These are phyloP conservation scores for Hypoxylon subgilvum DNA, from an alignment of 495 filamentous ascomycete species.

Conservation along the genomic window DNA sequence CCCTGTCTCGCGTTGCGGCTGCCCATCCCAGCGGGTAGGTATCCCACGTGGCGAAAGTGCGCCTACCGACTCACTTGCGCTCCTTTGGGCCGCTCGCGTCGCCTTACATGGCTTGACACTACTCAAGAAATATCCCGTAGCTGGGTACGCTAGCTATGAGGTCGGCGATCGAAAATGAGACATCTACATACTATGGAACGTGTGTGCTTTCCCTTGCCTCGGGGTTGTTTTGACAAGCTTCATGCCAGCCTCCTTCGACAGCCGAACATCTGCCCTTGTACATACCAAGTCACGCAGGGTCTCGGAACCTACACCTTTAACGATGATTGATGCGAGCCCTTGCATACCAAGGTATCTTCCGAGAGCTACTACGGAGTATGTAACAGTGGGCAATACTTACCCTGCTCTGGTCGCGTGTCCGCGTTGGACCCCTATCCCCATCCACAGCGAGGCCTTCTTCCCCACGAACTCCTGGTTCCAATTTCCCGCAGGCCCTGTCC, in stretches of 20 bases:
- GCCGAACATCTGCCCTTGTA: not conserved
- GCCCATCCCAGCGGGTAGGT: slow-evolving; percentile 14
- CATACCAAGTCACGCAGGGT: slow-evolving; percentile 11
- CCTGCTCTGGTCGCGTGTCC: slow-evolving; percentile 2
- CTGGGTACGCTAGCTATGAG: not conserved
- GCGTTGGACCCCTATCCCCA: not conserved
- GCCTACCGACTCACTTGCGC: not conserved
- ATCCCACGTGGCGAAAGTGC: slow-evolving; percentile 26
- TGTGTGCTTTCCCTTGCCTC: not conserved
- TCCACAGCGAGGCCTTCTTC: slow-evolving; percentile 1
- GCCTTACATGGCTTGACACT: not conserved
- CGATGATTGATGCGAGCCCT: slow-evolving; percentile 22
- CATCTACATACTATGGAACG: too few relatives aligned
- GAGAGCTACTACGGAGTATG: too few relatives aligned
- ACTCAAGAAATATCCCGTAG: too few relatives aligned
- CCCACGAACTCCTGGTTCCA: not conserved
- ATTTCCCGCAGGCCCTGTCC: not conserved
- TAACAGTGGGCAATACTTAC: too few relatives aligned
- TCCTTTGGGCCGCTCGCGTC: slow-evolving; percentile 1
- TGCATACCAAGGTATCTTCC: not conserved
- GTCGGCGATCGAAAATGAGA: slow-evolving; percentile 1
- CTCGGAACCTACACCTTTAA: slow-evolving; percentile 17
- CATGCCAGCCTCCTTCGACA: not conserved
- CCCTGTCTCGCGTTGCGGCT: slow-evolving; percentile 25
- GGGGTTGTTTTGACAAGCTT: not conserved